Conservation (phyloP, 2,329 filamentous ascomycete species). For the Paraphaeosphaeria minitans region DNA sequence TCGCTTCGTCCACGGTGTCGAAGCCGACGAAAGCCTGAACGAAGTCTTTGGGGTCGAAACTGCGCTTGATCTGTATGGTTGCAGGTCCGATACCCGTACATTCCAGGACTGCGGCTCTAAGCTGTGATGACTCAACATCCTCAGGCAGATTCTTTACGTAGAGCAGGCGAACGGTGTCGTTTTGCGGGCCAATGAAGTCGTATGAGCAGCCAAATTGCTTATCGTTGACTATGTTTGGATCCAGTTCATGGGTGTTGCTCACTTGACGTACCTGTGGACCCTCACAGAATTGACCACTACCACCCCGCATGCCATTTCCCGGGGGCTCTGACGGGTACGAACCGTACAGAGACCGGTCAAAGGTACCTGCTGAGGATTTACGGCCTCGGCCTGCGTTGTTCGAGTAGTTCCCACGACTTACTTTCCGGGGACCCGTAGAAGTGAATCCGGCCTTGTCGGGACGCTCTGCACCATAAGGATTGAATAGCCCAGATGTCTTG, state of each 20-base stretch:
- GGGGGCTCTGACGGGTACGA: slow-evolving; percentile 14
- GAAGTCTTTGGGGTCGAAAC: not conserved
- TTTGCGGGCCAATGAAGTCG: slow-evolving; percentile 39
- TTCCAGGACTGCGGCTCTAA: slow-evolving; percentile 26
- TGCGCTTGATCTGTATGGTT: not conserved
- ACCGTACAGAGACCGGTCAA: slow-evolving; percentile 17
- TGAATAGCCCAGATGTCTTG: slow-evolving; percentile 24
- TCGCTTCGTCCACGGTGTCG: slow-evolving; percentile 11
- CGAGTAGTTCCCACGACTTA: slow-evolving; percentile 17
- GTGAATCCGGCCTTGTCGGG: slow-evolving; percentile 31
- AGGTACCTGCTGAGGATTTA: slow-evolving; percentile 25
- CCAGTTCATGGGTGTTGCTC: slow-evolving; percentile 13
- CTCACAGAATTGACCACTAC: slow-evolving; percentile 14
- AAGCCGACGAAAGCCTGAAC: slow-evolving; percentile 16
- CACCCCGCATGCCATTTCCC: slow-evolving; percentile 7
- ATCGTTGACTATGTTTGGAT: slow-evolving; percentile 27
- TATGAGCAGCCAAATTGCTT: slow-evolving; percentile 28
- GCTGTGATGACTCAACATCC: slow-evolving; percentile 17
- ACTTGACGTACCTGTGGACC: not conserved
- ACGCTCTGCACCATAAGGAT: slow-evolving; percentile 32
- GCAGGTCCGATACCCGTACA: slow-evolving; percentile 11
- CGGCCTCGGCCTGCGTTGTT: slow-evolving; percentile 22
- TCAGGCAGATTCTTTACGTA: slow-evolving; percentile 32
- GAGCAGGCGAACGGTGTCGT: slow-evolving; percentile 33
- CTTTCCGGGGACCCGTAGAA: slow-evolving; percentile 14